Evolutionary conservation across 768 basidiomycete species (phyloP), one percentile per base, ranked within the genome.

Genomic region (Termitomyces sp.): DNA sequence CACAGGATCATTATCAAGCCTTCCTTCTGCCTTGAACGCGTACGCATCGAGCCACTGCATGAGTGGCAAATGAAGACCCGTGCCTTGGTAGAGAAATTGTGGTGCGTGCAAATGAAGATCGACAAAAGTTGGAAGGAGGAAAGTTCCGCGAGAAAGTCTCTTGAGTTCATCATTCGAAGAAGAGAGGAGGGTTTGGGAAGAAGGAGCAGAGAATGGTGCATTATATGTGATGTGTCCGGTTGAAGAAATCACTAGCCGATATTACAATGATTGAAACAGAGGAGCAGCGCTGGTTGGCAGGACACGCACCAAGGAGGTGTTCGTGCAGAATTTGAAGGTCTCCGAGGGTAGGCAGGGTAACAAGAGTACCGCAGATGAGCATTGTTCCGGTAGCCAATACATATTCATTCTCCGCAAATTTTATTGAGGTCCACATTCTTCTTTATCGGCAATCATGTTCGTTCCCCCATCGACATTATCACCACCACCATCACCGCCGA

Each of bases 71-170:
- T 95, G 89, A 4, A 94, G 77, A 0, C 93, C 92, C 1, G 84
- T 91, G 3, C 94, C 94, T 55, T 91, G 87, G 58, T 93, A 94
- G 34, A 94, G 75, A 66, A 89, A 94, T 66, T 95, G 94, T 1
- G 93, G 90, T 0, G 92, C 91, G 66, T 95, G 93, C 0, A 94
- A 77, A 65, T 94, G 92, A 5, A 91, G 75, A 68, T 94, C 92
- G 55, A 81, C 84, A 68, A 93, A 94, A 0, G 85, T 82, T 2
- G 92, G 90, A n/a, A 89, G 60, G 41, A 94, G 56, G 64, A 94
- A 91, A 52, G 73, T 78, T n/a, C 84, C 84, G 9, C 54, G 30
- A 3, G 81, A 80, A 12, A 88, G 17, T 12, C 28, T 25, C 14
- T 5, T 59, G 47, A 1, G 63, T 21, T 65, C 39, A 73, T 64